Percentiles rank a stretch among this genome's conserved stretches.
These are phyloP conservation scores for Conringia planisiliqua DNA, from an alignment of 345 rosid genomes.

Conservation along the genomic window DNA sequence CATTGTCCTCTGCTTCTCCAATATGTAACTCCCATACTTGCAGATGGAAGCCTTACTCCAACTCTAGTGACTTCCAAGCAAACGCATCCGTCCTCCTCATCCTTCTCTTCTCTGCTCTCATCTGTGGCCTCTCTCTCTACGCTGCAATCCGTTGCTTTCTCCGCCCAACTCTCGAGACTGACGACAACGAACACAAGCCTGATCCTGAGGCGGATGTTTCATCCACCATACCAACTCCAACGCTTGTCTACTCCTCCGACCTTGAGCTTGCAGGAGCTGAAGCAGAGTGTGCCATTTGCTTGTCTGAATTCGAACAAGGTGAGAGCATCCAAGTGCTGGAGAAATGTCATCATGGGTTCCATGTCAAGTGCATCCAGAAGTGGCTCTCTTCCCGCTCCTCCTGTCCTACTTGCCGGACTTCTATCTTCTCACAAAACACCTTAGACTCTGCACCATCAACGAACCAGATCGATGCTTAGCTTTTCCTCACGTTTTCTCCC, in stretches of 20 bases:
- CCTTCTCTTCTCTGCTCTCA: conserved; percentile 52
- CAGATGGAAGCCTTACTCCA: conserved; percentile 37
- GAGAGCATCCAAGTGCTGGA: conserved; percentile 57
- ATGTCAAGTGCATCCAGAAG: conserved; percentile 58
- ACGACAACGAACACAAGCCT: conserved; percentile 37
- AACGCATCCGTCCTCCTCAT: conserved; percentile 46
- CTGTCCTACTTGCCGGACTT: conserved; percentile 76
- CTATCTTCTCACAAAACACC: conserved; percentile 30
- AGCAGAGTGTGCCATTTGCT: conserved; percentile 76
- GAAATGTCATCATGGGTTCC: conserved; percentile 74
- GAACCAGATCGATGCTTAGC: conserved; percentile 14
- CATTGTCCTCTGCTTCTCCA: conserved; percentile 30
- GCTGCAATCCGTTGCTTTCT: conserved; percentile 66
- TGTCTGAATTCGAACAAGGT: conserved; percentile 61
- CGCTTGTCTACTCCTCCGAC: conserved; percentile 44
- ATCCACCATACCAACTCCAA: conserved; percentile 27
- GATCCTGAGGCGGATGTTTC: conserved; percentile 20
- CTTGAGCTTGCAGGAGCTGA: conserved; percentile 47
- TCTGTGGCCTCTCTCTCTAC: conserved; percentile 60
- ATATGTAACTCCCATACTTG: conserved; percentile 22
- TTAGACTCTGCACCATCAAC: neutral
- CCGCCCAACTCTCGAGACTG: conserved; percentile 10
- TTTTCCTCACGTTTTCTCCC: neutral
- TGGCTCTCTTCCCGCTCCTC: conserved; percentile 66
- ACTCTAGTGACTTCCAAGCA: conserved; percentile 49